Conservation (phyloP, 352 stramenopile species). For the Pythium apleroticum region DNA sequence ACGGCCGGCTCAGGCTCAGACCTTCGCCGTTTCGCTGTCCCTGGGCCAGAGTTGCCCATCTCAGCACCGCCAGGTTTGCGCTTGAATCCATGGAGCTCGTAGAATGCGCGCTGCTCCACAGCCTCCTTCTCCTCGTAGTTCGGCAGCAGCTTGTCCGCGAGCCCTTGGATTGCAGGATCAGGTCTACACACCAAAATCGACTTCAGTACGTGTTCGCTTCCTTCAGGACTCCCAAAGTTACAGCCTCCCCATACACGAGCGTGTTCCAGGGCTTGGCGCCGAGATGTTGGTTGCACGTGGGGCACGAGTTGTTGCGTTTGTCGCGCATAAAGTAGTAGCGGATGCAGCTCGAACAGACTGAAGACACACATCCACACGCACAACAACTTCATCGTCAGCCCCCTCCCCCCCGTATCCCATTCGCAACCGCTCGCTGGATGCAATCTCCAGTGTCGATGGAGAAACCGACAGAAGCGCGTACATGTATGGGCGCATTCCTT, state of each 20-base stretch:
- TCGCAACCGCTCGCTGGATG: no score
- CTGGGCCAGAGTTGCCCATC: not conserved
- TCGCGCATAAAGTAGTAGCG: conserved; percentile 40
- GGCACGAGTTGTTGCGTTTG: conserved; percentile 36
- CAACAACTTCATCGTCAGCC: no score
- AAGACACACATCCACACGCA: not conserved
- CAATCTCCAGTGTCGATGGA: no score
- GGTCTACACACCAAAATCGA: conserved; percentile 27
- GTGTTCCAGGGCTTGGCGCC: conserved; percentile 51
- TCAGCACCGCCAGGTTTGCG: conserved; percentile 34
- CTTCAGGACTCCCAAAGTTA: not conserved
- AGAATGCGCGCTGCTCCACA: conserved; percentile 41
- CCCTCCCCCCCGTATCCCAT: no score
- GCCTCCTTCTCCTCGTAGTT: conserved; percentile 42
- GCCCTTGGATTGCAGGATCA: conserved; percentile 58
- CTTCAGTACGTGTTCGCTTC: not conserved
- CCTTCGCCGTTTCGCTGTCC: not conserved
- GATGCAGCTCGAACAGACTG: conserved; percentile 73
- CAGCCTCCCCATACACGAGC: conserved; percentile 41
- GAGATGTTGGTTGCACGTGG: conserved; percentile 45
- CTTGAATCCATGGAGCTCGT: conserved; percentile 52
- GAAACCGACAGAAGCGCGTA: conserved; percentile 27
- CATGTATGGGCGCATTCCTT: conserved; percentile 82
- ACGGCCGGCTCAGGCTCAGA: not conserved
- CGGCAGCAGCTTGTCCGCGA: conserved; percentile 51